Percentiles rank a stretch among this genome's conserved stretches.
Conservation (phyloP, 164 flowering plant species). For the Macadamia integrifolia region DNA sequence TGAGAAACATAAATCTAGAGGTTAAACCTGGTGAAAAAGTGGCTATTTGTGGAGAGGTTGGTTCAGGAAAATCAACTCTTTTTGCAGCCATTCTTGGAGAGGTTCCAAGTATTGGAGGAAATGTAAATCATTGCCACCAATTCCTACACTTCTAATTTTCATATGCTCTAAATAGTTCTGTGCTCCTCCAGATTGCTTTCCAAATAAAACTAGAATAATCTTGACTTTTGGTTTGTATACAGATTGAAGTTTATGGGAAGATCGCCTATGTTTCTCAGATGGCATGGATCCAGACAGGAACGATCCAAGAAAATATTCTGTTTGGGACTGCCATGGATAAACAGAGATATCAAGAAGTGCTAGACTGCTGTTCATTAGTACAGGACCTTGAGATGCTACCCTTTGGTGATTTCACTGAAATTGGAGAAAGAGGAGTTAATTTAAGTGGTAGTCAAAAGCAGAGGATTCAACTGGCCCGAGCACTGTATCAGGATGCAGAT, state of each 20-base stretch:
- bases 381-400: slow-evolving; percentile 80
- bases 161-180: too few relatives aligned
- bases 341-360: slow-evolving; percentile 42
- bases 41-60: too few relatives aligned
- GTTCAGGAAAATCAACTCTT: too few relatives aligned
- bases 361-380: slow-evolving; percentile 54
- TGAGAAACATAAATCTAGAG: slow-evolving; percentile 29
- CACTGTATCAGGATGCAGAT: slow-evolving; percentile 78
- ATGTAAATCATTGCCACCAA: slow-evolving; percentile 29
- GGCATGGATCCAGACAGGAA: slow-evolving; percentile 73
- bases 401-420: slow-evolving; percentile 67
- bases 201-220: too few relatives aligned
- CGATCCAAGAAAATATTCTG: slow-evolving; percentile 69
- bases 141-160: too few relatives aligned
- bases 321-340: slow-evolving; percentile 61
- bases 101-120: slow-evolving; percentile 41
- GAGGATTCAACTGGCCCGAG: slow-evolving; percentile 86
- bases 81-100: slow-evolving; percentile 37
- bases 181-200: too few relatives aligned
- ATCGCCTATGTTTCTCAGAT: slow-evolving; percentile 37
- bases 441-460: slow-evolving; percentile 98
- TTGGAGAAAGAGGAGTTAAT: slow-evolving; percentile 89
- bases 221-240: not conserved
- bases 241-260: slow-evolving; percentile 61
- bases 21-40: too few relatives aligned